phyloP scores from a whole-genome alignment of 768 basidiomycete genomes.

The Auricularia auricula-judae region DNA sequence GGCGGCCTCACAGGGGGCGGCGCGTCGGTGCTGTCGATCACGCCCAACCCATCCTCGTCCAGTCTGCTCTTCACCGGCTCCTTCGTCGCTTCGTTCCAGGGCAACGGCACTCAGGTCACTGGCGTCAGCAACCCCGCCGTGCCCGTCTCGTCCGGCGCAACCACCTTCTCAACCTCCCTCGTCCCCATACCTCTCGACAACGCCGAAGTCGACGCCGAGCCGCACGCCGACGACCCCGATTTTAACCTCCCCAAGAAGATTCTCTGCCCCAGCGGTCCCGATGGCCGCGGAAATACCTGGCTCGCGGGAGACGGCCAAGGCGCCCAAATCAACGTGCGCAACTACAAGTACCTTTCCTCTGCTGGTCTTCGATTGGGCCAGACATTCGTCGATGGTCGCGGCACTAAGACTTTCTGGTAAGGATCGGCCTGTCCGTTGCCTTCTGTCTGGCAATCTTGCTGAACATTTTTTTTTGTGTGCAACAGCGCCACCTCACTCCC shows the following conservation, averaged over 20 bases:
- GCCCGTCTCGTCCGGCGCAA: constrained; percentile 69
- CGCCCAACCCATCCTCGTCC: constrained; percentile 53
- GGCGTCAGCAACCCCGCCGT: constrained; percentile 77
- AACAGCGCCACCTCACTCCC: constrained; percentile 71
- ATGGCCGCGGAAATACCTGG: constrained; percentile 78
- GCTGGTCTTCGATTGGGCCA: constrained; percentile 85
- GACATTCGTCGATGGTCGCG: constrained; percentile 68
- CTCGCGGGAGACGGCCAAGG: constrained; percentile 59
- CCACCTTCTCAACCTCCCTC: constrained; percentile 81
- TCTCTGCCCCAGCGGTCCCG: constrained; percentile 78
- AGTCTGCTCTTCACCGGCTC: constrained; percentile 84
- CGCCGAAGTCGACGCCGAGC: constrained; percentile 46
- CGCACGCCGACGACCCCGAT: constrained; percentile 46
- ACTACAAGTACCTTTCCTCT: constrained; percentile 62
- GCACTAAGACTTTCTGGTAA: constrained; percentile 84
- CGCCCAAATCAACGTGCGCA: constrained; percentile 66
- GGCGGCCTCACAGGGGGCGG: constrained; percentile 64
- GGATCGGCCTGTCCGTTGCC: constrained; percentile 12
- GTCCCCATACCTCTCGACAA: constrained; percentile 60
- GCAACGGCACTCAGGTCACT: constrained; percentile 38
- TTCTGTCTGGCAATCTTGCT: constrained; percentile 1
- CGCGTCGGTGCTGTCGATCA: constrained; percentile 64
- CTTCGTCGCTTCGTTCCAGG: constrained; percentile 66
- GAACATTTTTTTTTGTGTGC: constrained; percentile 5
- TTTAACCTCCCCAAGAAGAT: constrained; percentile 58